phyloP scores from a whole-genome alignment of 805 yeast species.

The Maudiozyma serrabonitensis region DNA sequence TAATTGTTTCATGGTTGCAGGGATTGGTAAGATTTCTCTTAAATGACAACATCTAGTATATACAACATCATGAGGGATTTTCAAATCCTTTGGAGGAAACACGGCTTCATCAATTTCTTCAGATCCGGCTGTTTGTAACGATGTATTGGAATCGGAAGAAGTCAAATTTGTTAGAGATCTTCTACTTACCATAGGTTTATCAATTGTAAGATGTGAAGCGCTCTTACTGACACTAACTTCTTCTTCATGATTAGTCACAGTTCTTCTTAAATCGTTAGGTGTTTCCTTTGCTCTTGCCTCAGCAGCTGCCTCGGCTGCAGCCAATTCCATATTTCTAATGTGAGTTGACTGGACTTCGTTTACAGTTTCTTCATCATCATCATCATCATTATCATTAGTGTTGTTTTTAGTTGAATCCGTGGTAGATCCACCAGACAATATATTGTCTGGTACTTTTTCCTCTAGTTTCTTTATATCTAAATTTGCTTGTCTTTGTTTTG shows the following conservation, averaged over 20 bases:
- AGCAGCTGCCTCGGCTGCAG: slow-evolving; percentile 32
- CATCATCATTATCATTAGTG: slow-evolving; percentile 21
- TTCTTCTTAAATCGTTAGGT: slow-evolving; percentile 25
- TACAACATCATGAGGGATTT: slow-evolving; percentile 52
- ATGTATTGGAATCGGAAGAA: slow-evolving; percentile 11
- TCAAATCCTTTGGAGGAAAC: slow-evolving; percentile 24
- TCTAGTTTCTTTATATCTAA: slow-evolving; percentile 6
- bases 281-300: slow-evolving; percentile 29
- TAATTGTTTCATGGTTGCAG: slow-evolving; percentile 76
- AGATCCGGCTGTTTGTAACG: slow-evolving; percentile 3
- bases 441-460: slow-evolving; percentile 16
- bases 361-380: slow-evolving; percentile 24
- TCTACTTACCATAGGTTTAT: slow-evolving; percentile 36
- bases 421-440: slow-evolving; percentile 1
- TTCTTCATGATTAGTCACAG: slow-evolving; percentile 29
- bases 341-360: slow-evolving; percentile 24
- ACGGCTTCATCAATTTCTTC: slow-evolving; percentile 10
- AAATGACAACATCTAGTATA: slow-evolving; percentile 90
- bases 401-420: neutral
- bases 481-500: neutral
- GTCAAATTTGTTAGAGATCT: slow-evolving; percentile 21
- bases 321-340: slow-evolving; percentile 25
- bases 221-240: slow-evolving; percentile 29
- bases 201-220: slow-evolving; percentile 32
- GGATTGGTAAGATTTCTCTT: slow-evolving; percentile 84